Conservation (phyloP, 495 filamentous ascomycete species). For the Staphylotrichum longicolle region DNA sequence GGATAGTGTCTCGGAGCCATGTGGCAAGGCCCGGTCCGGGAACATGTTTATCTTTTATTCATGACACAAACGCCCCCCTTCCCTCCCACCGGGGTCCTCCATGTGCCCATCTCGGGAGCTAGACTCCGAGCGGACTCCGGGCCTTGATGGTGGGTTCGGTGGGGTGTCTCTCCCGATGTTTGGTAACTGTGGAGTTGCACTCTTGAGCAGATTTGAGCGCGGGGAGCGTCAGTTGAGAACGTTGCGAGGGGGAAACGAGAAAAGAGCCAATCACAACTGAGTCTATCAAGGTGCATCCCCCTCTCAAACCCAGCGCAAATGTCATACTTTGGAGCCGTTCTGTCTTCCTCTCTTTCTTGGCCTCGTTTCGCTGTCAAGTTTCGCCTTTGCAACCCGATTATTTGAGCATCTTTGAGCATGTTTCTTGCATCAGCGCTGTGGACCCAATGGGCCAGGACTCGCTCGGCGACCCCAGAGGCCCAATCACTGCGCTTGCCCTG, state of each 20-base stretch:
- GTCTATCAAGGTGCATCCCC: too few relatives aligned
- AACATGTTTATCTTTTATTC: background rate
- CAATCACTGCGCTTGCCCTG: slow-evolving; percentile 1
- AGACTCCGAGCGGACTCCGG: background rate
- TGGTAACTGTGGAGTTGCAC: slow-evolving; percentile 1
- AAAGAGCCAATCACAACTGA: background rate
- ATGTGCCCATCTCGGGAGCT: background rate
- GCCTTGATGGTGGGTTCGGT: too few relatives aligned
- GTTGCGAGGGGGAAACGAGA: background rate
- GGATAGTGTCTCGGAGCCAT: background rate
- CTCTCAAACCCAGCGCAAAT: too few relatives aligned
- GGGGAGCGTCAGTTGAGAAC: background rate
- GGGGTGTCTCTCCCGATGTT: background rate
- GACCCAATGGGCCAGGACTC: slow-evolving; percentile 9
- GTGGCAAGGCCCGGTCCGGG: background rate
- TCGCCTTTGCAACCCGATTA: background rate
- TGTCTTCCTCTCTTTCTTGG: background rate
- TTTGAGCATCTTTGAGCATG: slow-evolving; percentile 32
- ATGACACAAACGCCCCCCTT: background rate
- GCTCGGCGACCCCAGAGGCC: background rate
- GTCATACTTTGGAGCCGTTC: too few relatives aligned
- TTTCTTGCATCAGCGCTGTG: slow-evolving; percentile 21
- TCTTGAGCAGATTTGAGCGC: slow-evolving; percentile 7
- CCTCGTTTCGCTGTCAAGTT: background rate
- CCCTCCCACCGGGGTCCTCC: background rate